A percentile compares a stretch with the other conserved stretches of the same genome.
These are phyloP conservation scores for Dichotomopilus funicola DNA, from an alignment of 2,329 filamentous ascomycete species.

Conservation along the genomic window DNA sequence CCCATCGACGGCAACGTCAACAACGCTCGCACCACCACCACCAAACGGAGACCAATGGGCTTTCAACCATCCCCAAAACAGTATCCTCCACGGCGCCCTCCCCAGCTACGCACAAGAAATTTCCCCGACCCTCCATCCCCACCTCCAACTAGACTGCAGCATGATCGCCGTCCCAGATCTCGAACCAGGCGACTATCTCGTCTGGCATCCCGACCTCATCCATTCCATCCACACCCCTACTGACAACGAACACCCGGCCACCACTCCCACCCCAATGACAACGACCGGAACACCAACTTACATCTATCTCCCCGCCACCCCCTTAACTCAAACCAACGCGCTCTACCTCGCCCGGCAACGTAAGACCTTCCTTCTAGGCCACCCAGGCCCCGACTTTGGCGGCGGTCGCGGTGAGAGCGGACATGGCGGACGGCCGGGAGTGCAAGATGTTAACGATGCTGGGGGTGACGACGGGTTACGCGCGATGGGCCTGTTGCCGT, in stretches of 20 bases:
- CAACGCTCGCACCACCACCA: slow-evolving; percentile 26
- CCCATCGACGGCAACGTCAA: neutral
- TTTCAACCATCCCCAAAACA: slow-evolving; percentile 38
- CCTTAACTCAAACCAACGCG: slow-evolving; percentile 37
- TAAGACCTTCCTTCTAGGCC: slow-evolving; percentile 36
- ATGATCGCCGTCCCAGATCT: slow-evolving; percentile 67
- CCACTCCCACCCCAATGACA: neutral
- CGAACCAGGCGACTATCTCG: slow-evolving; percentile 67
- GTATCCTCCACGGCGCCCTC: slow-evolving; percentile 62
- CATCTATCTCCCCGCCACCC: slow-evolving; percentile 37
- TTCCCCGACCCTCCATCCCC: slow-evolving; percentile 61
- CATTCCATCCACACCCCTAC: slow-evolving; percentile 42
- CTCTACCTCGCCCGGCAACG: slow-evolving; percentile 38
- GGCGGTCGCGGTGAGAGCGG: slow-evolving; percentile 14
- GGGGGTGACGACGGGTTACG: slow-evolving; percentile 36
- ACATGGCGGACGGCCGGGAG: slow-evolving; percentile 29
- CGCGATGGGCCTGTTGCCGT: slow-evolving; percentile 37
- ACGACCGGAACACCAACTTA: slow-evolving; percentile 29
- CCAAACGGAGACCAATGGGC: slow-evolving; percentile 39
- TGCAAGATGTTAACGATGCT: slow-evolving; percentile 34
- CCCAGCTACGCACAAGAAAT: slow-evolving; percentile 67
- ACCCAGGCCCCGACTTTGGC: slow-evolving; percentile 36
- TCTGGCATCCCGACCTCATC: slow-evolving; percentile 66
- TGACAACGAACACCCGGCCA: neutral
- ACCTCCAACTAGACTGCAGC: slow-evolving; percentile 58